Evolutionary conservation across 805 yeast genomes (phyloP).

Genomic region (Phaffomyces thermotolerans): DNA sequence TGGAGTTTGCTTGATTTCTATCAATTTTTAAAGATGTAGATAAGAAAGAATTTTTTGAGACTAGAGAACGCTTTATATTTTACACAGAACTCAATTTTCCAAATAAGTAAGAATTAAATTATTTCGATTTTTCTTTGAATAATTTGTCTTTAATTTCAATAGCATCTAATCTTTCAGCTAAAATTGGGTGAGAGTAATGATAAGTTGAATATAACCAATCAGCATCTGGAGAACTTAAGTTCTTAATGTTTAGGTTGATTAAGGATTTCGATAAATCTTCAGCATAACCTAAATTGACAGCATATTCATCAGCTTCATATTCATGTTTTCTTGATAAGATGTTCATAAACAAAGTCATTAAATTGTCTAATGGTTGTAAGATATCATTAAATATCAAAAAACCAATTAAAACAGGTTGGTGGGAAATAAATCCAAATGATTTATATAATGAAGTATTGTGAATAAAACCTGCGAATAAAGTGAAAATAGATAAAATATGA

Average conservation of each 20-base stretch:
- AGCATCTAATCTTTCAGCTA: constrained; percentile 82
- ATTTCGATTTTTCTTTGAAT: constrained; percentile 15
- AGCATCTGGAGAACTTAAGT: constrained; percentile 79
- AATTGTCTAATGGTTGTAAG: constrained; percentile 68
- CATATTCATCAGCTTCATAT: constrained; percentile 88
- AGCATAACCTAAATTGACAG: constrained; percentile 66
- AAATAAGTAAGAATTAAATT: neutral
- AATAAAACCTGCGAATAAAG: constrained; percentile 72
- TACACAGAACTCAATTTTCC: too few species aligned
- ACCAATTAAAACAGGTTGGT: constrained; percentile 74
- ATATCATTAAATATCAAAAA: constrained; percentile 73
- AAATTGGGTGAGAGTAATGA: constrained; percentile 85
- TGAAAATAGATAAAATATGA: constrained; percentile 58
- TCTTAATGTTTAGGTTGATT: constrained; percentile 69
- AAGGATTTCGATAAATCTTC: constrained; percentile 63
- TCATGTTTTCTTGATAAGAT: constrained; percentile 78
- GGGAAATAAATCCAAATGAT: constrained; percentile 65
- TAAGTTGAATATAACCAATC: constrained; percentile 87
- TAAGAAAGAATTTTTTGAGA: too few species aligned
- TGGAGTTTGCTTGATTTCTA: too few species aligned
- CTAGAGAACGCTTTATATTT: too few species aligned
- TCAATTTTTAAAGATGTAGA: too few species aligned
- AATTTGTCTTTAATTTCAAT: constrained; percentile 34
- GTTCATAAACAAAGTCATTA: constrained; percentile 59
- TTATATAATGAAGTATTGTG: constrained; percentile 70